Percentiles rank a stretch among this genome's conserved stretches.
Evolutionary conservation across 208 protist genomes (phyloP).

Genomic region (Angomonas ambiguus): DNA sequence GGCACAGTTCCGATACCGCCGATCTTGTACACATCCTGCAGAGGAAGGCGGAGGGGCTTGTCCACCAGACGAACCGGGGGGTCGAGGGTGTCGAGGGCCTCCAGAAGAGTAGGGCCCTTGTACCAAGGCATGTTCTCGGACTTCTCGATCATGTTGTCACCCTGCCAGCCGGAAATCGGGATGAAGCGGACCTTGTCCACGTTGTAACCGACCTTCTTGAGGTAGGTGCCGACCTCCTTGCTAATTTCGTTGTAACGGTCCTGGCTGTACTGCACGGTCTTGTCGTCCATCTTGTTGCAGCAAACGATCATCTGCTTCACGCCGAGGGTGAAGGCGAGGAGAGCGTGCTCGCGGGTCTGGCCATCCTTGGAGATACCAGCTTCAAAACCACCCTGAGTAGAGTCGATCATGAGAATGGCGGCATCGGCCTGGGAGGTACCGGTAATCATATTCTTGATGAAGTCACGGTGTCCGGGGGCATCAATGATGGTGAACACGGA

Average conservation of each 20-base stretch:
- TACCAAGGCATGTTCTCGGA: constrained; percentile 93
- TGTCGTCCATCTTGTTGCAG: constrained; percentile 90
- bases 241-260: constrained; percentile 88
- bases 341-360: constrained; percentile 91
- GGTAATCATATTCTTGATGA: constrained; percentile 94
- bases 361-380: constrained; percentile 91
- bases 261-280: constrained; percentile 86
- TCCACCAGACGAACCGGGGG: constrained; percentile 87
- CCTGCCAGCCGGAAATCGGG: constrained; percentile 94
- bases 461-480: constrained; percentile 92
- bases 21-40: constrained; percentile 98
- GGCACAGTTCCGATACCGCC: constrained; percentile 61
- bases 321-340: constrained; percentile 87
- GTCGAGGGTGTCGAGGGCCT: constrained; percentile 86
- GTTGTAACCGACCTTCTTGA: constrained; percentile 94
- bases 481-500: constrained; percentile 93
- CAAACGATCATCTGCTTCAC: constrained; percentile 90
- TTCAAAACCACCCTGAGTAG: constrained; percentile 89
- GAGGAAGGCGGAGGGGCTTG: constrained; percentile 93
- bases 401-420: constrained; percentile 86
- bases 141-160: constrained; percentile 93
- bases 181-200: constrained; percentile 90
- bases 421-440: constrained; percentile 90
- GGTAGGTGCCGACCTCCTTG: constrained; percentile 57
- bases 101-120: constrained; percentile 86